Evolutionary conservation across 2,329 filamentous ascomycete genomes (phyloP), one percentile per base, ranked within the genome.

Genomic region (Fusarium irregulare): DNA sequence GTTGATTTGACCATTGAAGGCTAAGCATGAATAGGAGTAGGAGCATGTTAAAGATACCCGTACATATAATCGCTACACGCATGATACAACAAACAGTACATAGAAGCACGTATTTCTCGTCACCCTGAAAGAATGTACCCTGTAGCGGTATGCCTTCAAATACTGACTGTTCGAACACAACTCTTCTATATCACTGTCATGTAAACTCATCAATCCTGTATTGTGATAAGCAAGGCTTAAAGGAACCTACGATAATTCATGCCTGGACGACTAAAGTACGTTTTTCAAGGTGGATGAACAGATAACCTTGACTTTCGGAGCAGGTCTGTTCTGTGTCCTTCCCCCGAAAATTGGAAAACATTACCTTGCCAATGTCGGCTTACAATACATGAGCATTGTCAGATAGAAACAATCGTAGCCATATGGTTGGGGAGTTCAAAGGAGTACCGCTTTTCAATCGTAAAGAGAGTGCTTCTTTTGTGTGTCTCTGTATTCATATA

Each of bases 1-100:
- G 64, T 72, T 50, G 73, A 76, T 59, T 54, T 79, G 25, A 75
- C 74, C 4, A 62, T 79, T 46, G 70, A 72, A 27, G 64, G 56
- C 30, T 50, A 73, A 32, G 65, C 23, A 60, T 70, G 63, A 42
- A 44, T 28, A 23, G 28, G 49, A 40, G 27, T 28, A 23, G 28
- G 49, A 44, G 27, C 34, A 44, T 53, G 14, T 28, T 51, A 37
- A 21, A 50, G 10, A 68, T 67, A 71, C 45, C 56, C 56, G 49
- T 23, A 44, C 16, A 18, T n/a, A 32, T 44, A 34, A 28, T 44
- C 32, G 30, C 27, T 27, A 23, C 18, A n/a, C 25, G 11, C 13
- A 51, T 27, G 6, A 27, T 41, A 41, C 11, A 13, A 21, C 13
- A 16, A 10, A 28, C 13, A 16, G 5, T 14, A 28, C n/a, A 25